Conservation (phyloP, 805 yeast species). For the Yarrowia bubula region DNA sequence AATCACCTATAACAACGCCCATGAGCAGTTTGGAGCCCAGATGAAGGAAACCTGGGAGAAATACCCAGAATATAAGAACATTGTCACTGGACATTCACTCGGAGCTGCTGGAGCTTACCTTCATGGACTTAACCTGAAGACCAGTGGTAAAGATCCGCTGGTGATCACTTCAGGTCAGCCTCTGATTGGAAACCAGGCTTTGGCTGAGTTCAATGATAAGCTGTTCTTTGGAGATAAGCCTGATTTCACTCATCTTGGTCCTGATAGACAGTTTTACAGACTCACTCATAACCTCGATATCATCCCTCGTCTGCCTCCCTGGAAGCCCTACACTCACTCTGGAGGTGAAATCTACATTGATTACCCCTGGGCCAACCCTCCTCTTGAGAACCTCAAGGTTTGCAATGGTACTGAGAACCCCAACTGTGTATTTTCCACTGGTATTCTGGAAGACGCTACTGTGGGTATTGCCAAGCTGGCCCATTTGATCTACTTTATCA, state of each 20-base stretch:
- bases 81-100: background rate
- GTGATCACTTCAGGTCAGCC: conserved; percentile 1
- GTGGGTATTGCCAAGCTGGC: background rate
- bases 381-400: conserved; percentile 1
- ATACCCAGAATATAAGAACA: background rate
- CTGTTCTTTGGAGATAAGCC: conserved; percentile 3
- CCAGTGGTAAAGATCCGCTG: background rate
- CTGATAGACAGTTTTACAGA: background rate
- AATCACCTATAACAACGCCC: background rate
- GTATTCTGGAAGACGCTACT: background rate
- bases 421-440: background rate
- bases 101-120: background rate
- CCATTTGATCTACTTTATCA: background rate
- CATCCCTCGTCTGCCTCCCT: background rate
- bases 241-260: background rate
- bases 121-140: background rate
- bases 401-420: background rate
- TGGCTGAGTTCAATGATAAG: background rate
- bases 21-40: background rate
- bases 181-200: background rate
- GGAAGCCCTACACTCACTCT: background rate
- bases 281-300: background rate
- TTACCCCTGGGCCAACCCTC: background rate
- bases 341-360: conserved; percentile 2
- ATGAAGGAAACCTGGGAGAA: background rate